Evolutionary conservation across 331 rosid species (phyloP).

Genomic region (Pyrus hybrid): DNA sequence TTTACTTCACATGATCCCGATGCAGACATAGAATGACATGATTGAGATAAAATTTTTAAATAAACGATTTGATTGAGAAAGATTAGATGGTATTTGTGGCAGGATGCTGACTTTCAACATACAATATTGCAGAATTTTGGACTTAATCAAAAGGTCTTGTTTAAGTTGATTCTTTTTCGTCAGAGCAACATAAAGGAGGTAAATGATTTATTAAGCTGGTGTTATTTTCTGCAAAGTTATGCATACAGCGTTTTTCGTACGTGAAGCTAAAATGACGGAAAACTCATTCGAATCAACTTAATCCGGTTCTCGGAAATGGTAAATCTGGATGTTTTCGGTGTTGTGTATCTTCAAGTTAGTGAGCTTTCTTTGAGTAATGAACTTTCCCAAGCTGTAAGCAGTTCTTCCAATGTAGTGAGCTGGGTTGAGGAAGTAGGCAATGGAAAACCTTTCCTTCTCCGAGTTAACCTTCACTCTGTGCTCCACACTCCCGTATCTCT

Average conservation of each 20-base stretch:
- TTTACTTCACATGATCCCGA: too few relatives aligned
- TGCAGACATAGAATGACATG: too few relatives aligned
- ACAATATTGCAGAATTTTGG: too few relatives aligned
- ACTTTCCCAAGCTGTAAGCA: constrained; percentile 54
- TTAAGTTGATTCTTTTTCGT: too few relatives aligned
- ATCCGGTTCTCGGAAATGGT: neutral
- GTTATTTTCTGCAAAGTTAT: too few relatives aligned
- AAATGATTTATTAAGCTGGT: too few relatives aligned
- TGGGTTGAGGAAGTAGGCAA: constrained; percentile 52
- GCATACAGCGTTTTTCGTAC: neutral
- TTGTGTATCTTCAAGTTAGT: neutral
- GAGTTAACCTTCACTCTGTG: constrained; percentile 55
- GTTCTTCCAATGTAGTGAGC: constrained; percentile 53
- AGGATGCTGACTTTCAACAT: too few relatives aligned
- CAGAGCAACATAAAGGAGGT: too few relatives aligned
- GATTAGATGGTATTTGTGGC: too few relatives aligned
- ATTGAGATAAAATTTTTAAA: too few relatives aligned
- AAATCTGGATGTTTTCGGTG: neutral
- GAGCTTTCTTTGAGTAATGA: constrained; percentile 15
- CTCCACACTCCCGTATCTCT: constrained; percentile 51
- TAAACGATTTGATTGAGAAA: too few relatives aligned
- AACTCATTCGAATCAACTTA: neutral
- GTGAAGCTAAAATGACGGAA: neutral
- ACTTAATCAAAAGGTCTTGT: too few relatives aligned
- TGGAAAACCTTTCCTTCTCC: constrained; percentile 45